Conservation (phyloP, 2,329 filamentous ascomycete genomes). For the Chaetomium globosum region DNA sequence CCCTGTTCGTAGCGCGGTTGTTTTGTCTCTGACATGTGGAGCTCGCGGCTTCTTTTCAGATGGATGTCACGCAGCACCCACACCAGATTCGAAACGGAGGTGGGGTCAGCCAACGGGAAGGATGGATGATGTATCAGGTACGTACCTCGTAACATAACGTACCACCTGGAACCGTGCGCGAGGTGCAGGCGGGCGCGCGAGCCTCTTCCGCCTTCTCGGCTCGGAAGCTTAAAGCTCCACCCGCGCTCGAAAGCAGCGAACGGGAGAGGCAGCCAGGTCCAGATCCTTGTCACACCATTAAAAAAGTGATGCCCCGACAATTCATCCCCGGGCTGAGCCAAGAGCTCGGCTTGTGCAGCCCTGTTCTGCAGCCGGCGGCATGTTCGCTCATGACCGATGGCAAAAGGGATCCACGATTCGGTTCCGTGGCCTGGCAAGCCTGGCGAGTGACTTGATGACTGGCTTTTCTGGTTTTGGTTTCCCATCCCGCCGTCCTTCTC, state of each 20-base stretch:
- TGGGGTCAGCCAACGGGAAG: constrained; percentile 15
- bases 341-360: constrained; percentile 11
- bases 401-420: constrained; percentile 22
- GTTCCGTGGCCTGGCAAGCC: constrained; percentile 7
- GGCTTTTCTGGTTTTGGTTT: constrained; percentile 1
- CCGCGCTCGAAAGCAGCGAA: background rate
- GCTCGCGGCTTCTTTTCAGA: background rate
- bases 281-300: constrained; percentile 29
- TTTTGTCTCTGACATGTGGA: constrained; percentile 25
- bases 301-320: constrained; percentile 22
- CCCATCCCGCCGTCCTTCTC: background rate
- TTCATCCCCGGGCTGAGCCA: constrained; percentile 15
- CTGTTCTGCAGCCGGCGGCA: constrained; percentile 10
- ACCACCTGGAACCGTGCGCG: background rate
- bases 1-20: constrained; percentile 23
- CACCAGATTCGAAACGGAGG: constrained; percentile 31
- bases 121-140: constrained; percentile 10
- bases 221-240: constrained; percentile 15
- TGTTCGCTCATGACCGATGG: constrained; percentile 18
- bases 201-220: constrained; percentile 30
- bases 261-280: background rate
- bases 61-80: constrained; percentile 34
- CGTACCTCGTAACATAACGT: constrained; percentile 6
- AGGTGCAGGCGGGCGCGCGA: constrained; percentile 11
- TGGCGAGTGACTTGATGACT: background rate